A percentile compares a stretch with the other conserved stretches of the same genome.
Conservation (phyloP, 129 eudicot genomes). For the Solidago caesia region DNA sequence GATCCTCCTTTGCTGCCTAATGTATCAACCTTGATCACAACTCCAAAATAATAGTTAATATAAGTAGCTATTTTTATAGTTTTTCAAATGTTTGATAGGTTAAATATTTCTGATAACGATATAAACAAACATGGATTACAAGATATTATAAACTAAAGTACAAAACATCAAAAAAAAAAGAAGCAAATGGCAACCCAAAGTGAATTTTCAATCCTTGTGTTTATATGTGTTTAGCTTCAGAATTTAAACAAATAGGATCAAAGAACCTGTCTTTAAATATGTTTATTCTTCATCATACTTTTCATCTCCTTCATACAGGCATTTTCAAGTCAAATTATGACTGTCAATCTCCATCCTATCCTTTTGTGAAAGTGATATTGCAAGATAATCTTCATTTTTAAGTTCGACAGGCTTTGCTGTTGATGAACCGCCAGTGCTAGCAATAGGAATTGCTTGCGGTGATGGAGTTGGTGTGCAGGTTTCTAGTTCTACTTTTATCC, state of each 20-base stretch:
- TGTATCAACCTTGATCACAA: no score
- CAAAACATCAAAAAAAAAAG: background rate
- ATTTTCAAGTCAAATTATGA: conserved; percentile 42
- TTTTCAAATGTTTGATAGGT: background rate
- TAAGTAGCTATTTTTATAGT: no score
- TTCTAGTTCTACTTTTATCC: conserved; percentile 42
- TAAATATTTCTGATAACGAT: background rate
- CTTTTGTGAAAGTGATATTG: conserved; percentile 64
- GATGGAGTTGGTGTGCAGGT: conserved; percentile 27
- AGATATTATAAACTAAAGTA: background rate
- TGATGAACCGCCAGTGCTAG: conserved; percentile 21
- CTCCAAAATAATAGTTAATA: no score
- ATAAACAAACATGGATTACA: conserved; percentile 18
- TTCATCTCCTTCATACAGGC: conserved; percentile 77
- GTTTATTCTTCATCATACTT: conserved; percentile 79
- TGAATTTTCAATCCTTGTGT: background rate
- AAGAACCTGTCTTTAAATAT: background rate
- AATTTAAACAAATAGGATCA: conserved; percentile 12
- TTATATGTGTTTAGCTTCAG: background rate
- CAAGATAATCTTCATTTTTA: conserved; percentile 56
- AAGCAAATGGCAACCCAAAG: conserved; percentile 13
- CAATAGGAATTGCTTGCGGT: conserved; percentile 23
- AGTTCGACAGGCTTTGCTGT: conserved; percentile 28
- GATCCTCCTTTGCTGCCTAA: no score
- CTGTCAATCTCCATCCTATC: conserved; percentile 72